A percentile compares a stretch with the other conserved stretches of the same genome.
phyloP scores from a whole-genome alignment of 2,329 filamentous ascomycete species.

The Zymoseptoria tritici region DNA sequence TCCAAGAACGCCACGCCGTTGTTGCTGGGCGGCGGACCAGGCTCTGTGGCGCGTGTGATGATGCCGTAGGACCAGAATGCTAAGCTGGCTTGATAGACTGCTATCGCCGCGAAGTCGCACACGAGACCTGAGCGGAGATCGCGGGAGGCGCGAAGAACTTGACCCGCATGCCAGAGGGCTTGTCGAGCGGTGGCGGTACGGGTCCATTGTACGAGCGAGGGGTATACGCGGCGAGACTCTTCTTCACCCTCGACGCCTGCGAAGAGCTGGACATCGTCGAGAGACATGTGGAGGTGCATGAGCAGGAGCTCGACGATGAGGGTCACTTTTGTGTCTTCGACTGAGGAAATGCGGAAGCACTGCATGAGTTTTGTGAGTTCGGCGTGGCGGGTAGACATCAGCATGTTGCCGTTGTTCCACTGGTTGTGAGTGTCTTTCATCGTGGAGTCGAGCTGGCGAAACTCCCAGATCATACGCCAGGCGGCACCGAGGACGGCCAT shows the following conservation, averaged over 20 bases:
- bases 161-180: slow-evolving; percentile 61
- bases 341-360: slow-evolving; percentile 40
- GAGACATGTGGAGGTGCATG: slow-evolving; percentile 57
- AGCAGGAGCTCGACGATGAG: slow-evolving; percentile 47
- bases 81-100: slow-evolving; percentile 60
- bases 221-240: slow-evolving; percentile 54
- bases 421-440: slow-evolving; percentile 43
- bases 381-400: slow-evolving; percentile 49
- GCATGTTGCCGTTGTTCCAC: slow-evolving; percentile 31
- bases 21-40: slow-evolving; percentile 35
- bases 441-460: slow-evolving; percentile 52
- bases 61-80: slow-evolving; percentile 65
- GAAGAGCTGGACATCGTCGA: slow-evolving; percentile 61
- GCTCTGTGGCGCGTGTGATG: slow-evolving; percentile 31
- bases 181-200: slow-evolving; percentile 49
- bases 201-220: slow-evolving; percentile 53
- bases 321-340: slow-evolving; percentile 28
- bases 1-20: slow-evolving; percentile 48
- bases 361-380: slow-evolving; percentile 55
- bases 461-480: slow-evolving; percentile 60
- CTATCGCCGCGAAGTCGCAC: slow-evolving; percentile 58
- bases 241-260: slow-evolving; percentile 61
- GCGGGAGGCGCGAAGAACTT: slow-evolving; percentile 56
- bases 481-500: slow-evolving; percentile 58
- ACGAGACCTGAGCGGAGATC: slow-evolving; percentile 29